Conservation (phyloP, 495 filamentous ascomycete species). For the Xylona heveae region DNA sequence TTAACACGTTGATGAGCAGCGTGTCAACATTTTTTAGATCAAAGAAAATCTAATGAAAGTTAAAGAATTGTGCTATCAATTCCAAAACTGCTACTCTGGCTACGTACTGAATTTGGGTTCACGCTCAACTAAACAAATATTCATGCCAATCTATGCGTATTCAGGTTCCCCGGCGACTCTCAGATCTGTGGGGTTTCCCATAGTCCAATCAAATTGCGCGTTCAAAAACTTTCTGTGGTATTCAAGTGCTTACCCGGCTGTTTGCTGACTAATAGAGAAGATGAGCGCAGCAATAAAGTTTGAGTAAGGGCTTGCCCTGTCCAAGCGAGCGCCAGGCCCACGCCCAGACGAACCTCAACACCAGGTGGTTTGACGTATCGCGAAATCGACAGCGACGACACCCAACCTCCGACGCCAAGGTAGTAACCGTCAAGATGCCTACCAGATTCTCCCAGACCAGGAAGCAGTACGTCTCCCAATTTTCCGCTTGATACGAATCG, state of each 20-base stretch:
- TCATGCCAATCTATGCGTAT: too few relatives aligned
- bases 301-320: background rate
- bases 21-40: slow-evolving; percentile 3
- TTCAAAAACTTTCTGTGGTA: too few relatives aligned
- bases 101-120: too few relatives aligned
- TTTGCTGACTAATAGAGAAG: too few relatives aligned
- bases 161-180: too few relatives aligned
- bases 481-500: slow-evolving; percentile 5
- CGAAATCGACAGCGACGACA: background rate
- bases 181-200: too few relatives aligned
- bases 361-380: background rate
- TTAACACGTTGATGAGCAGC: slow-evolving; percentile 2
- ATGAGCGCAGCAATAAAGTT: background rate
- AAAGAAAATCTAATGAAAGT: too few relatives aligned
- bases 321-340: slow-evolving; percentile 1
- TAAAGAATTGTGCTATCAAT: too few relatives aligned
- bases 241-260: too few relatives aligned
- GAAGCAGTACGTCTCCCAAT: slow-evolving; percentile 49
- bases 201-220: too few relatives aligned
- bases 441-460: slow-evolving; percentile 63
- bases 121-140: too few relatives aligned
- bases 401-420: background rate
- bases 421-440: slow-evolving; percentile 38
- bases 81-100: too few relatives aligned
- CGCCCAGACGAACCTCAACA: slow-evolving; percentile 1